Evolutionary conservation across 495 filamentous ascomycete species (phyloP).

Genomic region (Penicillium samsonianum): DNA sequence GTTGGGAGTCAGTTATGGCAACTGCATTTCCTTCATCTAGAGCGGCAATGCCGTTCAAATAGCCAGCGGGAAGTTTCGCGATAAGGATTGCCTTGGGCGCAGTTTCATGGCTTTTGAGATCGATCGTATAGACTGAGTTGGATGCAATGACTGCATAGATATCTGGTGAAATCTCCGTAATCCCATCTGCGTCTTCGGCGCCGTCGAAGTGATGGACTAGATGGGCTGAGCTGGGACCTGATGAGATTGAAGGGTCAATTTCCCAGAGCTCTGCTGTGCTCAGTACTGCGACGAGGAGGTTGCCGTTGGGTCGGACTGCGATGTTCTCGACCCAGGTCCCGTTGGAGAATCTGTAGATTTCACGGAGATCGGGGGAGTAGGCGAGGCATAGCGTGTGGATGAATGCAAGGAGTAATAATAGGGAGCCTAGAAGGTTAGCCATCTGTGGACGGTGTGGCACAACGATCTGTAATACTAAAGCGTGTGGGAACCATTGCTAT

Average conservation of each 20-base stretch:
- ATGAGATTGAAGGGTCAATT: conserved; percentile 33
- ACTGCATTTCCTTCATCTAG: conserved; percentile 15
- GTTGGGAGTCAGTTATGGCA: conserved; percentile 36
- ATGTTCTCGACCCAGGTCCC: conserved; percentile 48
- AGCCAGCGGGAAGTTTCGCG: neutral
- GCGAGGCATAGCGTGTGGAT: neutral
- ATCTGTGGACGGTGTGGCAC: neutral
- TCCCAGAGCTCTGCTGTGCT: conserved; percentile 26
- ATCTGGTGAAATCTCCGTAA: conserved; percentile 31
- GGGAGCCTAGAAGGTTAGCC: neutral
- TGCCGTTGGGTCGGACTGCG: conserved; percentile 47
- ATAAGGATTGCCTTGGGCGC: neutral
- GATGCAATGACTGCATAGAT: conserved; percentile 33
- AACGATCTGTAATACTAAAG: neutral
- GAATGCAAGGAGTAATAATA: neutral
- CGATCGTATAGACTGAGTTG: conserved; percentile 40
- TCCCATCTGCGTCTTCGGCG: conserved; percentile 30
- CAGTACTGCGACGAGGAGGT: conserved; percentile 45
- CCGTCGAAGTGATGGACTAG: conserved; percentile 13
- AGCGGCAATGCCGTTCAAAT: conserved; percentile 3
- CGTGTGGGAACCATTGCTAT: neutral
- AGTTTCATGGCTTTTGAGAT: neutral
- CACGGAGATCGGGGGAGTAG: neutral
- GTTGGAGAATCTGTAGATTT: conserved; percentile 30
- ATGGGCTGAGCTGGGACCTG: neutral